Base-by-base conservation (phyloP, 2,329 filamentous ascomycete genomes). In the Ceratocystis cacaofunesta region DNA sequence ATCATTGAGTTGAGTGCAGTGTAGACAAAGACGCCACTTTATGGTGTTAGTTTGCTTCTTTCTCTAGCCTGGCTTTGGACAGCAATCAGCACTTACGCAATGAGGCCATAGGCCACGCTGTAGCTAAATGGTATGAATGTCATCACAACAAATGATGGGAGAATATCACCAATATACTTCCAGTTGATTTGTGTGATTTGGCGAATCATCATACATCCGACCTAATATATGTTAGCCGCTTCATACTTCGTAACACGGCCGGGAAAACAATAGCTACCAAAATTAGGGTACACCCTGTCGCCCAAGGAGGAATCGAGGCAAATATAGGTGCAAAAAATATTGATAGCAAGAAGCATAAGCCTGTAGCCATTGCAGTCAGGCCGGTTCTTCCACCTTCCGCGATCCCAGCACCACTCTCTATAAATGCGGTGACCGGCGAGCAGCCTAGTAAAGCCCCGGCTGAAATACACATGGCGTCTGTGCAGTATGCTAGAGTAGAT, bases 241-340 rank as follows among this genome's bases (percentile, higher is more conserved):
- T 1, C 0, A n/a, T 2, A 10, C n/a, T 17, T 19, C 5, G 46
- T 10, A 5, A 5, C 1, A 22, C 1, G 2, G 8, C 5, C 10
- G 7, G 8, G 41, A 55, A 50, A 1, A n/a, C 52, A 17, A 5
- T 36, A 71, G 78, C 72, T 74, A 83, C 84, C 69, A 91, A 77
- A 69, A 91, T 79, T 10, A 91, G 78, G 0, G 87, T 89, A 68
- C 85, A 85, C 5, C 88, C 88, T 0, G 88, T 95, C 2, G 90
- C 90, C 89, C 89, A 95, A 0, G 90, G 86, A 3, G 90, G 90
- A 66, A 95, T 94, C 0, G 88, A 92, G 8, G 90, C 90, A 72
- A 95, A 95, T 66, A 95, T 92, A 0, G 90, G 90, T 0, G 90
- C 90, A 73, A 95, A 95, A 79, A 95, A 95, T 68, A 95, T 82